phyloP scores from a whole-genome alignment of 2,329 filamentous ascomycete species.

The Penicillium sp. region DNA sequence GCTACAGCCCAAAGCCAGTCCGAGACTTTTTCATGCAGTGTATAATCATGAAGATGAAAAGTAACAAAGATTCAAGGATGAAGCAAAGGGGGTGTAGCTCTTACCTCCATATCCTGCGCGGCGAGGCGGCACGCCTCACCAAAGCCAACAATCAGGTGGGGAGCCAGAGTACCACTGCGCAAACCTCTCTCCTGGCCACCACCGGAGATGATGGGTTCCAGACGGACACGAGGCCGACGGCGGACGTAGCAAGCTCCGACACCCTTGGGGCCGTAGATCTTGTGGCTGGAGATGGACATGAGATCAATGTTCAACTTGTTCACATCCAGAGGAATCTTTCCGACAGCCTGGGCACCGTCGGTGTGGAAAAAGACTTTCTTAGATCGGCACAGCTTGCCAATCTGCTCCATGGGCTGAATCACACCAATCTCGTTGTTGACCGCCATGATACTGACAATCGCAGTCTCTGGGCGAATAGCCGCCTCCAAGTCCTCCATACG shows the following conservation, averaged over 20 bases:
- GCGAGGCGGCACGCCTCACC: conserved; percentile 94
- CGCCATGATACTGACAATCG: conserved; percentile 94
- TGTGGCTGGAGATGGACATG: conserved; percentile 98
- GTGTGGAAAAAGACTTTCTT: conserved; percentile 99
- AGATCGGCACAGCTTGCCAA: conserved; percentile 84
- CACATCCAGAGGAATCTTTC: conserved; percentile 95
- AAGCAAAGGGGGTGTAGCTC: conserved; percentile 41
- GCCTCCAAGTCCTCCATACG: conserved; percentile 81
- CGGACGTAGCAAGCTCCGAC: conserved; percentile 96
- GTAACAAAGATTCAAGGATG: neutral
- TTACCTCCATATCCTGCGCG: conserved; percentile 84
- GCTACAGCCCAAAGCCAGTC: conserved; percentile 59
- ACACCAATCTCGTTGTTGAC: conserved; percentile 99
- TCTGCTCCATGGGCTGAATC: conserved; percentile 93
- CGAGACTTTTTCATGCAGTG: conserved; percentile 71
- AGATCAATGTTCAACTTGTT: conserved; percentile 98
- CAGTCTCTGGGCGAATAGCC: conserved; percentile 87
- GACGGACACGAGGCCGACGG: conserved; percentile 84
- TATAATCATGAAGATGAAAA: conserved; percentile 66
- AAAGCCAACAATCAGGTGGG: conserved; percentile 85
- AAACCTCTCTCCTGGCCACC: conserved; percentile 95
- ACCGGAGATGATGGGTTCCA: conserved; percentile 94
- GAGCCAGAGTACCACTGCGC: conserved; percentile 89
- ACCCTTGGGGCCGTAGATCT: conserved; percentile 97
- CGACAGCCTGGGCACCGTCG: conserved; percentile 94